Evolutionary conservation across 257 asterid species (phyloP).

Genomic region (Jasminum sambac): DNA sequence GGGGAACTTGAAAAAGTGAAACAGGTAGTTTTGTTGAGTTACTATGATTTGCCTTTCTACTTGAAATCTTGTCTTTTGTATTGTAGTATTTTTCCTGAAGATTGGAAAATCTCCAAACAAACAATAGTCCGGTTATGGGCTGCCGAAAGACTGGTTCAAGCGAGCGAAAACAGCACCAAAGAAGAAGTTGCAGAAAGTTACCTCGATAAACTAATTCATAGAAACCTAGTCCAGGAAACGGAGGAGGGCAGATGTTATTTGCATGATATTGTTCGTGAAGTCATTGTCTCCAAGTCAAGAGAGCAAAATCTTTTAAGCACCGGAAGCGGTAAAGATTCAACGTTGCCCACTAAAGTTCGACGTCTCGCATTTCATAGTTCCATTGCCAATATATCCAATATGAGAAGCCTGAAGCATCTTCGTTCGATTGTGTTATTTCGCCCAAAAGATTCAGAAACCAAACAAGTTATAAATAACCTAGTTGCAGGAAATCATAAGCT

Average conservation of each 20-base stretch:
- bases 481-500: no score
- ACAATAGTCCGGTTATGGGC: slow-evolving; percentile 13
- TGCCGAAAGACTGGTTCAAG: slow-evolving; percentile 24
- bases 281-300: slow-evolving; percentile 13
- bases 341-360: no score
- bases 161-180: not conserved
- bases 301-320: not conserved
- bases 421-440: no score
- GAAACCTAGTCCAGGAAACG: no score
- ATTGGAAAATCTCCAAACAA: not conserved
- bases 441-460: no score
- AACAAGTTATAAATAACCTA: no score
- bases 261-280: slow-evolving; percentile 23
- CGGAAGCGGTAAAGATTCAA: no score
- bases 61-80: slow-evolving; percentile 21
- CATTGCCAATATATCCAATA: no score
- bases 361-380: no score
- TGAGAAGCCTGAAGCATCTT: no score
- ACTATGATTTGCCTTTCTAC: slow-evolving; percentile 8
- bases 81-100: slow-evolving; percentile 21
- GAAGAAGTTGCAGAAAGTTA: slow-evolving; percentile 25
- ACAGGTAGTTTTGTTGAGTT: no score
- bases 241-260: not conserved
- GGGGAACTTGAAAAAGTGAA: no score
- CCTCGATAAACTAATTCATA: not conserved